Evolutionary conservation across 1,284 basidiomycete genomes (phyloP).

Genomic region (Neonothopanus nambi): DNA sequence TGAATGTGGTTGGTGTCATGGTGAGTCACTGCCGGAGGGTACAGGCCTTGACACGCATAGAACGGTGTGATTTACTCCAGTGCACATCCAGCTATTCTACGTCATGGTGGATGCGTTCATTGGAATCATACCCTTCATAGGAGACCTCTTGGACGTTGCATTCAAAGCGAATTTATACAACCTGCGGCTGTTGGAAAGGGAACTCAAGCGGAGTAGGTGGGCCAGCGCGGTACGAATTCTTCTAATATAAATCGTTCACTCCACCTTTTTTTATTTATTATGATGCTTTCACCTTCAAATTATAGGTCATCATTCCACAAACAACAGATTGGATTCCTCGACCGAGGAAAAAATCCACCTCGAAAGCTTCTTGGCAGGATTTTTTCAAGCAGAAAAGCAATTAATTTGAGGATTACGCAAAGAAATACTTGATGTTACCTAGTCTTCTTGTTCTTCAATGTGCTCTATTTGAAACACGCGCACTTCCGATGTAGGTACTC

Average conservation of each 20-base stretch:
- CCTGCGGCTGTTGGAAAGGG: constrained; percentile 15
- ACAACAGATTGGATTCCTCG: constrained; percentile 16
- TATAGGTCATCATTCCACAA: constrained; percentile 17
- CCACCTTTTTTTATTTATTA: no score
- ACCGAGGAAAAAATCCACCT: constrained; percentile 7
- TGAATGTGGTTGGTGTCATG: constrained; percentile 14
- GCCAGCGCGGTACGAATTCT: constrained; percentile 12
- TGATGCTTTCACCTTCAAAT: neutral
- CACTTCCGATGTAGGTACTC: no score
- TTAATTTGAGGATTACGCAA: no score
- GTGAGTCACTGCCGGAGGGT: no score
- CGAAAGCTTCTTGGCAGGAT: no score
- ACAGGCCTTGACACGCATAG: neutral
- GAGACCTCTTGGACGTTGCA: constrained; percentile 18
- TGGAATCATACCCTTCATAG: constrained; percentile 18
- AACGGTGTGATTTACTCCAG: no score
- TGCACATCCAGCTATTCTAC: constrained; percentile 10
- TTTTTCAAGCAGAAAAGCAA: no score
- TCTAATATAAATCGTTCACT: no score
- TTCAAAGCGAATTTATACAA: constrained; percentile 20
- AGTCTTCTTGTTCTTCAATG: no score
- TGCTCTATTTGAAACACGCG: no score
- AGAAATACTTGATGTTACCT: no score
- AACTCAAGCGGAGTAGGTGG: constrained; percentile 16
- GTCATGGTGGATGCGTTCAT: constrained; percentile 16